Conservation (phyloP, 2,329 filamentous ascomycete genomes). For the Botrytis elliptica region DNA sequence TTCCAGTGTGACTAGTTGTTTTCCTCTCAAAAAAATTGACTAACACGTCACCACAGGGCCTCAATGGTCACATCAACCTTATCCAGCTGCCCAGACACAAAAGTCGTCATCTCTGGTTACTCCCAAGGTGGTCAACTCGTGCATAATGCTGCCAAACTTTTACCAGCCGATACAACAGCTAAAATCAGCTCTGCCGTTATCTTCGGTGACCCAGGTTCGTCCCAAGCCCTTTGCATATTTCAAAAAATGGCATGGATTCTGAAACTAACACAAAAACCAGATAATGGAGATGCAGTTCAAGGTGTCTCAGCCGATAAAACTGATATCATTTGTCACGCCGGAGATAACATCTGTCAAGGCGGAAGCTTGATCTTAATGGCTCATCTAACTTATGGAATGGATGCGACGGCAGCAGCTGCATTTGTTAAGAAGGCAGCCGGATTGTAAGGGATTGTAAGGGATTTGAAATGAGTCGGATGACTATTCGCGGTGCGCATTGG, state of each 20-base stretch:
- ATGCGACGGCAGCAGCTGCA: constrained; percentile 30
- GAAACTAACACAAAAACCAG: constrained; percentile 2
- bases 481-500: neutral
- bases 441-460: neutral
- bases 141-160: constrained; percentile 27
- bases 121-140: constrained; percentile 34
- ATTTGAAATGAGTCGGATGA: neutral
- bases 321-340: constrained; percentile 31
- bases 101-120: constrained; percentile 29
- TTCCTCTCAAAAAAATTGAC: neutral
- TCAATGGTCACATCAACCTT: neutral
- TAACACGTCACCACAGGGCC: constrained; percentile 23
- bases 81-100: constrained; percentile 13
- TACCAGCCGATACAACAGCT: constrained; percentile 23
- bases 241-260: no score
- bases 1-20: neutral
- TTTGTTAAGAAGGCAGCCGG: constrained; percentile 25
- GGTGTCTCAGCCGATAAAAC: constrained; percentile 28
- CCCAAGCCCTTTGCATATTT: constrained; percentile 18
- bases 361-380: constrained; percentile 22
- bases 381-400: constrained; percentile 33
- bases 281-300: constrained; percentile 32
- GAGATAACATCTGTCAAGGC: constrained; percentile 32
- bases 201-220: constrained; percentile 33
- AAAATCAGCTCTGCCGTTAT: constrained; percentile 32